These are phyloP conservation scores for Entomortierella chlamydospora DNA, from an alignment of 192 early-diverging fungal species.

Conservation along the genomic window DNA sequence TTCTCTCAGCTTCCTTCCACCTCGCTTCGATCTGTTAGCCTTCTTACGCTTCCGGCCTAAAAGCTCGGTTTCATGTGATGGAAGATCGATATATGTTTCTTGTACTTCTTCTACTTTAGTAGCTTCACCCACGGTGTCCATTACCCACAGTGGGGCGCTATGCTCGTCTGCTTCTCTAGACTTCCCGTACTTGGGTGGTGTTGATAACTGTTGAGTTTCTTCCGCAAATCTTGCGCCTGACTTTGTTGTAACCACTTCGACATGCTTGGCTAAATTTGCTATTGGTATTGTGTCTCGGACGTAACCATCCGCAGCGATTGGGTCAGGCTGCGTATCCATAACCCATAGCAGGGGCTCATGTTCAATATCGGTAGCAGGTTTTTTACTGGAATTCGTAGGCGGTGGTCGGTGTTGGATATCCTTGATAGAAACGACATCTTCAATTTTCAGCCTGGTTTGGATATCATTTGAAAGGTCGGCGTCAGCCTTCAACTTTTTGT, in stretches of 20 bases:
- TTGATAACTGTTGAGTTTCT: not conserved
- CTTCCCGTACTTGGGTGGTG: not conserved
- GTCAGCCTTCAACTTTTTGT: not conserved
- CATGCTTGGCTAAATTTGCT: not conserved
- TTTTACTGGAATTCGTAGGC: not conserved
- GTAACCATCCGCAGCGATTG: not conserved
- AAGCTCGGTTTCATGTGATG: slow-evolving; percentile 2
- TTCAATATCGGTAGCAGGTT: not conserved
- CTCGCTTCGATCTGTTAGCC: slow-evolving; percentile 16
- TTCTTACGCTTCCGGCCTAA: slow-evolving; percentile 6
- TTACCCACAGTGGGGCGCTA: slow-evolving; percentile 2
- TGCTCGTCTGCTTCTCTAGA: not conserved
- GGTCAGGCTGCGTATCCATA: slow-evolving; percentile 15
- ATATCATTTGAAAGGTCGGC: not conserved
- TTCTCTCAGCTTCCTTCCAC: slow-evolving; percentile 18
- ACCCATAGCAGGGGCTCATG: slow-evolving; percentile 8
- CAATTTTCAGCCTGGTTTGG: not conserved
- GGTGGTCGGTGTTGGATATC: not conserved
- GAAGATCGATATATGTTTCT: slow-evolving; percentile 22
- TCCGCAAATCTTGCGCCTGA: not conserved
- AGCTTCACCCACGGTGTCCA: slow-evolving; percentile 12
- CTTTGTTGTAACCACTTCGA: not conserved
- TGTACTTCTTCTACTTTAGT: not conserved
- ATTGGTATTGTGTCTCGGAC: not conserved
- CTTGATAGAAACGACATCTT: not conserved